Base-by-base conservation (phyloP, 1,284 basidiomycete genomes). In the Pseudozyma tsukubaensis region DNA sequence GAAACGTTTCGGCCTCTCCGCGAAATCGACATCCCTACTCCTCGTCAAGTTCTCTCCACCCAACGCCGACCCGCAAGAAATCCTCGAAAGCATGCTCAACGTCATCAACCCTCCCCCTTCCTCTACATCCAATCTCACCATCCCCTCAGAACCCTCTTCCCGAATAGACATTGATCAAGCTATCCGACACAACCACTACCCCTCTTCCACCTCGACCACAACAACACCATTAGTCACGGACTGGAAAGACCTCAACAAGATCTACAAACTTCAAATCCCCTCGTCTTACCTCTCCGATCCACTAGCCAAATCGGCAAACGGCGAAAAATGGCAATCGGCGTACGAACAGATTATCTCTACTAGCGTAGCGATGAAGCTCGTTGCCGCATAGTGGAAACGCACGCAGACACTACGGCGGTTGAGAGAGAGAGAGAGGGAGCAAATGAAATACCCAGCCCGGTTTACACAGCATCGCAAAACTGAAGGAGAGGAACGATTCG, bases 181-280 rank as follows among this genome's bases (percentile, higher is more conserved):
- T 5, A 70, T 73, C 21, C 58, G 65, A 11, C 59, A 44, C 50
- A 45, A 43, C 13, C 11, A 11, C 10, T 67, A 59, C 48, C n/a
- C 29, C 13, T 3, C 39, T 3, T 29, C 24, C 24, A 29, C 24
- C 24, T 6, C 24, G 6, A 29, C 24, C 24, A 29, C 24, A 29
- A 3, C 24, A 29, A 5, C 39, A 16, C 10, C 39, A 3, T 14
- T 34, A 5, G 61, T 73, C 18, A 77, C 75, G 9, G 69, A 73
- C 32, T 77, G 75, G 75, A 65, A 69, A 54, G 58, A 71, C 5
- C 64, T 77, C 59, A 74, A 74, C 61, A 71, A 67, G 51, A 54
- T 74, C 50, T 77, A 77, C 68, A 77, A 77, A 50, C 71, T 77
- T 13, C 53, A 59, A 18, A 68, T 74, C 35, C 65, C 66, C 5